These are phyloP conservation scores for Strigomonas galati DNA, from an alignment of 208 protist species.

Conservation along the genomic window DNA sequence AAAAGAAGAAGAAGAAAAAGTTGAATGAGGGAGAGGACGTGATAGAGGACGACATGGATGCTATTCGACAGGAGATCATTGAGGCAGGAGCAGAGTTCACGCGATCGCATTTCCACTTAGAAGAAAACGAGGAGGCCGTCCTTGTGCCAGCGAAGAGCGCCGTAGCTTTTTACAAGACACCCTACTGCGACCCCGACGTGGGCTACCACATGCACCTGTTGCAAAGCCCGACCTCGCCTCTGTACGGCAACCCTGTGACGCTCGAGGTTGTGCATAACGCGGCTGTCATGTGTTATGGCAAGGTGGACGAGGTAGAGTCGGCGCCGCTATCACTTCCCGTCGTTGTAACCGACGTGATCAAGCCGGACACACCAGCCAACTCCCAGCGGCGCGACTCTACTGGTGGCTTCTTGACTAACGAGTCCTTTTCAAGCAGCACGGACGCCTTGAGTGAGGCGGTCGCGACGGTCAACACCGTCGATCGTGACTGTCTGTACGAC, in stretches of 20 bases:
- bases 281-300: constrained; percentile 57
- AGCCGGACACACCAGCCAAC: not conserved
- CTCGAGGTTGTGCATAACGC: constrained; percentile 76
- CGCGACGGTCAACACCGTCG: not conserved
- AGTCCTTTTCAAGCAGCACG: not conserved
- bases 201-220: constrained; percentile 72
- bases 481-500: constrained; percentile 60
- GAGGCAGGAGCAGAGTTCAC: not conserved
- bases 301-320: constrained; percentile 13
- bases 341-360: not conserved
- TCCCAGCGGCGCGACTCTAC: no score
- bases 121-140: constrained; percentile 6
- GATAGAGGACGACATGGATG: constrained; percentile 19
- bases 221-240: constrained; percentile 37
- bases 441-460: not conserved
- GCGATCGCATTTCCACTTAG: not conserved
- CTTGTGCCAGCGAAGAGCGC: constrained; percentile 40
- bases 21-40: constrained; percentile 28
- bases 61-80: not conserved
- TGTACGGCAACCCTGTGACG: constrained; percentile 62
- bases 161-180: constrained; percentile 52
- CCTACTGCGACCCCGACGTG: constrained; percentile 29
- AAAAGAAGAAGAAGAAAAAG: constrained; percentile 23
- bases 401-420: not conserved
- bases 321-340: not conserved